phyloP scores from a whole-genome alignment of 2,329 filamentous ascomycete genomes.

The Cladophialophora bantiana region DNA sequence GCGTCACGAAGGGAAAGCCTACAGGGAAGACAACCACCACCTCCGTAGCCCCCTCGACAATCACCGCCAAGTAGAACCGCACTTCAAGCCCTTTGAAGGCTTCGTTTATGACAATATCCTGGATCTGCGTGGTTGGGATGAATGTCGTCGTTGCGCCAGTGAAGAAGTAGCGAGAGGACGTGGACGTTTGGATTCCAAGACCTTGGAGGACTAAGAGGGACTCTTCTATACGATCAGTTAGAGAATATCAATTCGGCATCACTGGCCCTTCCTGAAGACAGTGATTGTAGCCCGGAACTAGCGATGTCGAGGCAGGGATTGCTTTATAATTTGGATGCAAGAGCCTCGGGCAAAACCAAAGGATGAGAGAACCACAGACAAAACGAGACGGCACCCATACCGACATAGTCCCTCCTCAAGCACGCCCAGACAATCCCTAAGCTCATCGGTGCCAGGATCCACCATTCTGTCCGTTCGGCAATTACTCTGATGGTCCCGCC shows the following conservation, averaged over 20 bases:
- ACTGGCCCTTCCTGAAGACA: too few relatives aligned
- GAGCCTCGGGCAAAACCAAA: not conserved
- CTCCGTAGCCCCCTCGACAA: slow-evolving; percentile 86
- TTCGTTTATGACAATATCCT: slow-evolving; percentile 93
- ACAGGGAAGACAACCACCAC: slow-evolving; percentile 94
- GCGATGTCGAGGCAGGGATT: slow-evolving; percentile 51
- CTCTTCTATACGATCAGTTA: slow-evolving; percentile 69
- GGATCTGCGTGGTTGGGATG: slow-evolving; percentile 90
- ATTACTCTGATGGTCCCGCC: slow-evolving; percentile 43
- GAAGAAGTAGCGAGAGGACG: slow-evolving; percentile 72
- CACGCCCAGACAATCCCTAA: slow-evolving; percentile 53
- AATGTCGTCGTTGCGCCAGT: slow-evolving; percentile 69
- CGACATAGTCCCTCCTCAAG: slow-evolving; percentile 58
- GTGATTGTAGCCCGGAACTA: slow-evolving; percentile 43
- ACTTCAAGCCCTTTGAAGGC: slow-evolving; percentile 93
- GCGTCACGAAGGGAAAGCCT: slow-evolving; percentile 42
- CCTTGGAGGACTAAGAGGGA: slow-evolving; percentile 86
- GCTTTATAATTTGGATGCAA: slow-evolving; percentile 4
- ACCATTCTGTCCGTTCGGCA: slow-evolving; percentile 52
- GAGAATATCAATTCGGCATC: not conserved
- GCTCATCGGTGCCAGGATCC: slow-evolving; percentile 50
- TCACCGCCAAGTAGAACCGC: slow-evolving; percentile 83
- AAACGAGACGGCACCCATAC: slow-evolving; percentile 46
- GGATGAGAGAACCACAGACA: not conserved
- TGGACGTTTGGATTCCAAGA: slow-evolving; percentile 87